These are phyloP conservation scores for Rosa chinensis DNA, from an alignment of 306 rosid species.

Conservation along the genomic window DNA sequence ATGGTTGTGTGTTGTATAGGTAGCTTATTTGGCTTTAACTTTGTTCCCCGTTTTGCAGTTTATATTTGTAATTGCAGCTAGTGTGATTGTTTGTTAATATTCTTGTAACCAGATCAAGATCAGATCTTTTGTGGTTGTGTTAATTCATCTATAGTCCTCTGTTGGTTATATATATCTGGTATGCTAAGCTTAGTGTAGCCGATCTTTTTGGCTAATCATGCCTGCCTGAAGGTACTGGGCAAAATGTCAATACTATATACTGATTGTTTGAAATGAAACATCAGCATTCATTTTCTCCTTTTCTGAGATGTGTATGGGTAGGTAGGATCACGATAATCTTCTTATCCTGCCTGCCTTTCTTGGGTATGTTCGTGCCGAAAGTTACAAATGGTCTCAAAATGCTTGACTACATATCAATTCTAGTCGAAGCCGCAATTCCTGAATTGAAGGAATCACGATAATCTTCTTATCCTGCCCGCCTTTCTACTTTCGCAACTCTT, in stretches of 20 bases:
- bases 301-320: not conserved
- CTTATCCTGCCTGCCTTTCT: not conserved
- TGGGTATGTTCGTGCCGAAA: not conserved
- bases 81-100: constrained; percentile 94
- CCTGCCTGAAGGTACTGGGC: not conserved
- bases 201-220: not conserved
- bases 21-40: constrained; percentile 46
- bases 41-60: constrained; percentile 40
- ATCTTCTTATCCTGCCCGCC: too few species aligned
- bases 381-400: not conserved
- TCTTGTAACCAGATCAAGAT: constrained; percentile 63
- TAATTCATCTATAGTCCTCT: constrained; percentile 45
- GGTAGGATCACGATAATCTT: not conserved
- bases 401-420: not conserved
- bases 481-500: too few species aligned
- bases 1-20: constrained; percentile 90
- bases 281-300: not conserved
- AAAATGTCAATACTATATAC: not conserved
- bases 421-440: not conserved
- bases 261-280: not conserved
- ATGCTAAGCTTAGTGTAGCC: not conserved
- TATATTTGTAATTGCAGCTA: constrained; percentile 77
- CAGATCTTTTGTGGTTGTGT: constrained; percentile 56
- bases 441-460: too few species aligned
- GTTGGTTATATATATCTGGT: constrained; percentile 18